Base-by-base conservation (phyloP, 495 filamentous ascomycete species). In the Tetracladium marchalianum region DNA sequence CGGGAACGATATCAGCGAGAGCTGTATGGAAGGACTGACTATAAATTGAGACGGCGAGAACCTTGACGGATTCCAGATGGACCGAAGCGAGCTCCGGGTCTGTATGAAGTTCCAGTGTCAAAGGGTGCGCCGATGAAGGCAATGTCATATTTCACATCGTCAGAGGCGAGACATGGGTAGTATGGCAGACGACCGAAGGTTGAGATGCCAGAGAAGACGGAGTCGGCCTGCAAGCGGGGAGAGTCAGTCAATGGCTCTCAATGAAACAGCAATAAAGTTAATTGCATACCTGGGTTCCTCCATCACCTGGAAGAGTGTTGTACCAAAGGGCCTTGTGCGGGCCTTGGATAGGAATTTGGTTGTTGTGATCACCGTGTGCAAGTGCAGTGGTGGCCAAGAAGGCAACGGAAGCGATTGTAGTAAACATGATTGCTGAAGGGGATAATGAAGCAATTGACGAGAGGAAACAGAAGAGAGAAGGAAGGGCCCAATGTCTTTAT, bases 51-150 rank as follows among this genome's bases (percentile, higher is more conserved):
- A 43, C 65, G 60, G 48, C 65, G 62, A 52, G 78, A 84, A 66
- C 85, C 85, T 73, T 87, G 77, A 61, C 87, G 74, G 56, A 92
- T 92, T 19, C 82, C 84, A 41, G 72, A 78, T 10, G 87, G 87
- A 1, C 87, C 87, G 53, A 89, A 94, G 31, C 87, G 75, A 31
- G 86, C 87, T 41, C 87, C 87, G 5, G 87, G 87, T 49, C 87
- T 66, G 62, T 87, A 87, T 1, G 82, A 85, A 37, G 83, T 87
- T 24, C 82, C 82, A 6, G 72, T 76, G 43, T 76, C 72, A 46
- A 74, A 73, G 7, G 72, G 72, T 8, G 72, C 72, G 19, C 56
- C 85, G 22, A 93, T 57, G 60, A 93, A 85, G 19, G 86, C 87
- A 62, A 92, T 90, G 49, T 93, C 87, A 55, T 80, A 92, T 55